A percentile compares a stretch with the other conserved stretches of the same genome.
These are phyloP conservation scores for Eucalyptus cloeziana DNA, from an alignment of 345 rosid genomes.

Conservation along the genomic window DNA sequence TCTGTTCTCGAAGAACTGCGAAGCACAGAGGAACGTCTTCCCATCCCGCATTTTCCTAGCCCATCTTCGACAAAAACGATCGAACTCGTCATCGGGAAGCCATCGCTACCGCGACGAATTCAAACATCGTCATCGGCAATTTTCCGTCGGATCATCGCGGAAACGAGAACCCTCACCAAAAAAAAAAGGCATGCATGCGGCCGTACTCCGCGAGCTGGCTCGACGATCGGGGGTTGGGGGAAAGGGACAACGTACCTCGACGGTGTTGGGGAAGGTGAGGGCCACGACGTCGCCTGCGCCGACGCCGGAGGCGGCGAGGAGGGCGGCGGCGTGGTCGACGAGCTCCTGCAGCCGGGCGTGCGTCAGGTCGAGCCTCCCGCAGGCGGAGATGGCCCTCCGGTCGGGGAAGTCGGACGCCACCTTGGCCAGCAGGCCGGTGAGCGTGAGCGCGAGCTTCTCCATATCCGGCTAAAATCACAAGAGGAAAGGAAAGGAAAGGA, in stretches of 20 bases:
- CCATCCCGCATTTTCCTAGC: not conserved
- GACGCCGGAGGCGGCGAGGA: slow-evolving; percentile 38
- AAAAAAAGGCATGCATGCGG: not conserved
- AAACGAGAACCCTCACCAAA: not conserved
- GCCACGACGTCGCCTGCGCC: slow-evolving; percentile 49
- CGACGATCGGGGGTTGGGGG: not conserved
- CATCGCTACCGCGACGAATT: not conserved
- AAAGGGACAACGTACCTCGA: slow-evolving; percentile 33
- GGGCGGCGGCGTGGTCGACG: slow-evolving; percentile 45
- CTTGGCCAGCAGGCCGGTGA: slow-evolving; percentile 36
- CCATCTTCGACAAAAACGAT: not conserved
- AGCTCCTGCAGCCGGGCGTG: slow-evolving; percentile 22
- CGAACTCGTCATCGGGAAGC: not conserved
- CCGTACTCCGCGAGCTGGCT: not conserved
- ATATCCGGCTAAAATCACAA: not conserved
- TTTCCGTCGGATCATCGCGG: not conserved
- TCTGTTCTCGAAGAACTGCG: not conserved
- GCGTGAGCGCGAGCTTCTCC: slow-evolving; percentile 21
- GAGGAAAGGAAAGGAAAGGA: not conserved
- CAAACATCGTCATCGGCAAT: not conserved
- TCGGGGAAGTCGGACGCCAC: slow-evolving; percentile 27
- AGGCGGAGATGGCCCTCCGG: slow-evolving; percentile 23
- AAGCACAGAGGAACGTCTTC: not conserved
- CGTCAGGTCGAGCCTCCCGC: slow-evolving; percentile 30
- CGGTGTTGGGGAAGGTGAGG: slow-evolving; percentile 51